Base-by-base conservation (phyloP, 163 green algal species). In the Coccomyxa subellipsoidea region DNA sequence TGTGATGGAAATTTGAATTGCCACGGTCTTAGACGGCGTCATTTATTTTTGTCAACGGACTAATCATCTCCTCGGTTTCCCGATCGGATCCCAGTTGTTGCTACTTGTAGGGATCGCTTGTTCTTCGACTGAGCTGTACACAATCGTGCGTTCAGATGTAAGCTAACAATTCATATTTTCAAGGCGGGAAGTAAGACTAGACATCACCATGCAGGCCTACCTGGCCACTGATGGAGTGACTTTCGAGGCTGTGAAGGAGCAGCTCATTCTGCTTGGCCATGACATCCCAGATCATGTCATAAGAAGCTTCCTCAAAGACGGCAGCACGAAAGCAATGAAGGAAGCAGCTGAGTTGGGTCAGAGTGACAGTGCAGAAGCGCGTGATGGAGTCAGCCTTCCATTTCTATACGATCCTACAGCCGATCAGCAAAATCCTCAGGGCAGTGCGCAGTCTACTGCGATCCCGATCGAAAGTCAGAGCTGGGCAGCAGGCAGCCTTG, bases 251-350 rank as follows among this genome's bases (percentile, higher is more conserved):
- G 73, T 79, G 2, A 79, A 34, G 29, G 73, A 54, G 36, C 73
- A 79, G 37, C 37, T 79, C 4, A 36, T 38, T 36, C 73, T 79
- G 73, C 73, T 79, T 9, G 73, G 73, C 2, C 73, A 79, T 10
- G 29, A 31, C 73, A 34, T 79, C 25, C 73, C 73, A 59, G 73
- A 79, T 37, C 38, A 54, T 37, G 73, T 79, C 21, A 79, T 79
- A 23, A 29, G 23, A 38, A 27, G 4, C 2, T 79, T 66, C 29
- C 73, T 79, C 36, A 34, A 54, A 7, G 37, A 79, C 31, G 73
- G 73, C 23, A 39, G 71, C 66, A 35, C 66, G 1, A 27, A 59
- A 18, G 3, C 47, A 27, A 18, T 18, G 23, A 18, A 23, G 23
- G 4, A 59, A 59, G 47, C 23, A 18, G 5, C 47, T 59, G 4